Evolutionary conservation across 768 basidiomycete species (phyloP), one percentile per base, ranked within the genome.

Genomic region (Panellus pusillus): DNA sequence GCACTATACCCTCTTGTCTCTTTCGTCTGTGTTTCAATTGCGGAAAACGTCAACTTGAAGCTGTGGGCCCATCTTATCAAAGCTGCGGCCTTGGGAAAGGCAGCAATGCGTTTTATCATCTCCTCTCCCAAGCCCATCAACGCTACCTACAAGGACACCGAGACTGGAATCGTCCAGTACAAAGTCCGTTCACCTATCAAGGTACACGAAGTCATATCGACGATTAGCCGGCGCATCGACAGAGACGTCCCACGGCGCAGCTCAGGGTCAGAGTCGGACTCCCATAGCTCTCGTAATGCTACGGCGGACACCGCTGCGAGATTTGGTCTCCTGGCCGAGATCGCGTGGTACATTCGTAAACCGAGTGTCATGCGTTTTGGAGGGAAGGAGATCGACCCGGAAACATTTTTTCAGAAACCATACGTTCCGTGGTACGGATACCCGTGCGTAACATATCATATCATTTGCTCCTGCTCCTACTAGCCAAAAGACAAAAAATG

Each of bases 221-320:
- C 41, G 19, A 57, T 57, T 9, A 52, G 18, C 18, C 51, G 50
- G 3, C 55, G 41, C 51, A 37, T 57, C 36, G 55, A 57, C 41
- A 47, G 9, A 14, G 55, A 57, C 41, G 48, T 57, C 35, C 55
- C 55, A 13, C 50, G 50, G 13, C 55, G 46, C 42, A 46, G 44
- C 15, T 39, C 45, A 2, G 49, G 19, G 28, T 39, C 47, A 12
- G 35, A 47, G 24, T 24, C 24, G 24, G 24, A 24, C 24, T 24
- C 24, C 31, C 41, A 43, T 9, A 39, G 41, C 20, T 19, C 36
- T 9, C 3, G 32, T 4, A 38, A 28, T 7, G 19, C 35, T 14
- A 11, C 38, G 12, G 6, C 20, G 19, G 35, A 18, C n/a, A 42
- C 6, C 17, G 6, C 24, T 6, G 55, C 1, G 19, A 19, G 55